Conservation (phyloP, 1,284 basidiomycete species). For the Trametes hirsuta region DNA sequence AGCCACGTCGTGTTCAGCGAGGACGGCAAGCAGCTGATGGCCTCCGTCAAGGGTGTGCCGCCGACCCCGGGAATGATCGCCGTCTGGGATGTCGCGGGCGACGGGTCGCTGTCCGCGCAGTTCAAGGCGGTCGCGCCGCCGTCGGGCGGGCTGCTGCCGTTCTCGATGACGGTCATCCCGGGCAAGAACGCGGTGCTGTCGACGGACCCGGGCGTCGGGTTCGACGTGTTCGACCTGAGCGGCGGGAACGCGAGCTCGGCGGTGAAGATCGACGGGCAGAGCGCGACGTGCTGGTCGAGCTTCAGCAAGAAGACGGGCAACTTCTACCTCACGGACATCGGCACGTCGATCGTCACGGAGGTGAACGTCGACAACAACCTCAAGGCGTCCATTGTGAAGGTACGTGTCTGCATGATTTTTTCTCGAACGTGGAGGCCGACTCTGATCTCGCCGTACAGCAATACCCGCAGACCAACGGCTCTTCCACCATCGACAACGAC, state of each 20-base stretch:
- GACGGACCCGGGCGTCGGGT: slow-evolving; percentile 50
- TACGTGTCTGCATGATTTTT: slow-evolving; percentile 8
- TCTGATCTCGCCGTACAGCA: slow-evolving; percentile 35
- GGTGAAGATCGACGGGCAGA: slow-evolving; percentile 46
- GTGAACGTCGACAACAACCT: slow-evolving; percentile 49
- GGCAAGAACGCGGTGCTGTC: slow-evolving; percentile 50
- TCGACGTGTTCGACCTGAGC: slow-evolving; percentile 48
- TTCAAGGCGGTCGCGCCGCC: slow-evolving; percentile 42
- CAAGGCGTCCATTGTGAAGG: slow-evolving; percentile 47
- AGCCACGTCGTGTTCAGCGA: slow-evolving; percentile 50
- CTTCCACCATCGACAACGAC: slow-evolving; percentile 50
- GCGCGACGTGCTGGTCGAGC: slow-evolving; percentile 52
- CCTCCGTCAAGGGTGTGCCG: slow-evolving; percentile 51
- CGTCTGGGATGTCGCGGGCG: slow-evolving; percentile 46
- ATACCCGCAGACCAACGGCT: slow-evolving; percentile 43
- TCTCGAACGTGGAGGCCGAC: not conserved
- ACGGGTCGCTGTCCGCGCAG: slow-evolving; percentile 45
- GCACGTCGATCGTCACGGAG: slow-evolving; percentile 48
- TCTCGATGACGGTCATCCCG: slow-evolving; percentile 50
- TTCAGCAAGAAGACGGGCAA: slow-evolving; percentile 50
- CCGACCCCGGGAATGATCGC: slow-evolving; percentile 51
- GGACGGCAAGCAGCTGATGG: slow-evolving; percentile 46
- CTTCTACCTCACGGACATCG: slow-evolving; percentile 53
- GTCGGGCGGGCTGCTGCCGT: slow-evolving; percentile 47
- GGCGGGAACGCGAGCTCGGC: slow-evolving; percentile 35